phyloP scores from a whole-genome alignment of 2,329 filamentous ascomycete genomes.

The Xylariaceae sp. region DNA sequence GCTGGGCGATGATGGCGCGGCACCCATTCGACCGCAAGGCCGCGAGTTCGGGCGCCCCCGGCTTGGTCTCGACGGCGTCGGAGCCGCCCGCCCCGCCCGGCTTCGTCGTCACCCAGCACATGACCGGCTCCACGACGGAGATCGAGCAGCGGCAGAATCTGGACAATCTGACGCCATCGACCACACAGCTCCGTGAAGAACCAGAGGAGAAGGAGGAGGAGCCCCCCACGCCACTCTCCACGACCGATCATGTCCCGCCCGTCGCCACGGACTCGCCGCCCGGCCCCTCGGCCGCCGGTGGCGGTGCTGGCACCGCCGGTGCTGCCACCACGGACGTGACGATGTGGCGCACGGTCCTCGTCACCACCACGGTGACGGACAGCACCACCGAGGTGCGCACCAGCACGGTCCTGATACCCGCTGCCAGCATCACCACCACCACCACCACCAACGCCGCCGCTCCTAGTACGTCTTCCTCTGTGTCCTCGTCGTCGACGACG shows the following conservation, averaged over 20 bases:
- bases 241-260: slow-evolving; percentile 1
- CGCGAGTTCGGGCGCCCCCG: not conserved
- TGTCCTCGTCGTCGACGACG: not conserved
- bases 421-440: not conserved
- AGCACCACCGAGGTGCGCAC: slow-evolving; percentile 6
- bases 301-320: not conserved
- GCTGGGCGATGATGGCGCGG: slow-evolving; percentile 13
- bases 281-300: not conserved
- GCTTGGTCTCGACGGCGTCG: not conserved
- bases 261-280: not conserved
- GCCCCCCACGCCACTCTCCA: not conserved
- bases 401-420: slow-evolving; percentile 1
- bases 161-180: not conserved
- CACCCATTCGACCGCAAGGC: not conserved
- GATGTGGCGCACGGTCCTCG: slow-evolving; percentile 5
- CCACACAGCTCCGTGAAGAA: not conserved
- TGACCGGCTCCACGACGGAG: not conserved
- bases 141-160: not conserved
- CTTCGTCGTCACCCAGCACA: not conserved
- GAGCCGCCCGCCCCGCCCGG: not conserved
- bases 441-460: not conserved
- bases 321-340: slow-evolving; percentile 3
- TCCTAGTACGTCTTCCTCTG: not conserved
- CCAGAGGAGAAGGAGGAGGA: not conserved
- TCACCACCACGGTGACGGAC: slow-evolving; percentile 3